phyloP scores from a whole-genome alignment of 345 rosid genomes.

The Citrus reticulata region DNA sequence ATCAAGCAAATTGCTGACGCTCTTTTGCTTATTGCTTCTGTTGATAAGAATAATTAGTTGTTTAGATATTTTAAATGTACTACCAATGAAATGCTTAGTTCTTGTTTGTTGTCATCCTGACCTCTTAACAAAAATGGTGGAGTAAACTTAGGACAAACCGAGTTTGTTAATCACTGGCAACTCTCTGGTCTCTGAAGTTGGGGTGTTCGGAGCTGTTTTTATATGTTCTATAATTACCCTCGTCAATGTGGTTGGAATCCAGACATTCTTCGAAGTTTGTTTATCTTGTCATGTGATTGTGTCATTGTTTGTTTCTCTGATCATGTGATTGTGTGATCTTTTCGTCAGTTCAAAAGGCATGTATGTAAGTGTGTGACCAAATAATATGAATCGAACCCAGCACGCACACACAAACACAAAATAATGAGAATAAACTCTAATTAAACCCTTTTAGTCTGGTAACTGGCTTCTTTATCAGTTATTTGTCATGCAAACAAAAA shows the following conservation, averaged over 20 bases:
- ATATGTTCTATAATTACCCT: background rate
- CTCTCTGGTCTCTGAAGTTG: background rate
- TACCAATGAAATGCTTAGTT: no score
- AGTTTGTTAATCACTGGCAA: background rate
- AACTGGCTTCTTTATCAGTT: background rate
- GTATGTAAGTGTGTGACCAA: background rate
- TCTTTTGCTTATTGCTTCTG: background rate
- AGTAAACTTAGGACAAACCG: background rate
- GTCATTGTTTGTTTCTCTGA: no score
- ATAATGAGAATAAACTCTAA: background rate
- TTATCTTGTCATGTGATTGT: background rate
- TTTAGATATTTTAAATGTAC: background rate
- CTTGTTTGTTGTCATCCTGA: background rate
- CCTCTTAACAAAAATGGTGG: background rate
- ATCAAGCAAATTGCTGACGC: background rate
- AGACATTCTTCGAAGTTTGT: background rate
- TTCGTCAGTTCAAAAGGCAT: background rate
- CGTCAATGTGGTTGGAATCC: background rate
- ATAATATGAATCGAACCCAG: background rate
- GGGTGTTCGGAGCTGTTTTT: background rate
- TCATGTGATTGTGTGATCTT: background rate
- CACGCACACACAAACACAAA: no score
- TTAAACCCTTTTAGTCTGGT: background rate
- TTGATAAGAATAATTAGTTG: background rate
- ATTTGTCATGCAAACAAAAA: background rate